Evolutionary conservation across 345 rosid species (phyloP), one percentile per base, ranked within the genome.

Genomic region (Microcos paniculata): DNA sequence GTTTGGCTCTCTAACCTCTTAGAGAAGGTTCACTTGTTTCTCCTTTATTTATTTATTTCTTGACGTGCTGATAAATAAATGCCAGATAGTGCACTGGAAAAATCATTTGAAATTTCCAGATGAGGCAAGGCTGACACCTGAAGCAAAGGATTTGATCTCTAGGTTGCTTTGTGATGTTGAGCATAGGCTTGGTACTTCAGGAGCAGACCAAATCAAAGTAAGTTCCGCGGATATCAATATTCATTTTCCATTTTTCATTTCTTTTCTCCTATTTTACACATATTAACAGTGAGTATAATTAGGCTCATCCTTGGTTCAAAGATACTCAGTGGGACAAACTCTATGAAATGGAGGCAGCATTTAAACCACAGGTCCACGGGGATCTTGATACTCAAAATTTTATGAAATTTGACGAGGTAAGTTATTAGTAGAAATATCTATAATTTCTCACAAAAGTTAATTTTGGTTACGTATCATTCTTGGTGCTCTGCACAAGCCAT

Each of bases 241-340:
- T n/a, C 62, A 13, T 21, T 45, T 63, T 51, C 42, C 70, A 78
- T 75, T 58, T 73, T 51, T 62, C 74, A 48, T 30, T 61, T 61
- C 49, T 26, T 69, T 45, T 70, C 8, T 35, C 62, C 35, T 77
- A 46, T 24, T 65, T 65, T 66, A 72, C 75, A 73, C 73, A 23
- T 80, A 38, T 76, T 76, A 64, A 72, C 30, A 38, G 23, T 72
- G 43, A 70, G 61, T 57, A 56, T 63, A 40, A 48, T 69, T 80
- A 94, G 97, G 94, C 85, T 83, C 97, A 94, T 88, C 92, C 97
- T 80, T 94, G 98, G 98, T 92, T 92, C 90, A 94, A 85, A 87
- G 98, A 84, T 77, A 64, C 91, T 78, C 70, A 59, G 58, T 94
- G 98, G 98, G 86, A 92, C 28, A 90, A 76, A 78, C 90, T 94